These are phyloP conservation scores for Blepharisma japonicum DNA, from an alignment of 73 alveolate genomes.

Conservation along the genomic window DNA sequence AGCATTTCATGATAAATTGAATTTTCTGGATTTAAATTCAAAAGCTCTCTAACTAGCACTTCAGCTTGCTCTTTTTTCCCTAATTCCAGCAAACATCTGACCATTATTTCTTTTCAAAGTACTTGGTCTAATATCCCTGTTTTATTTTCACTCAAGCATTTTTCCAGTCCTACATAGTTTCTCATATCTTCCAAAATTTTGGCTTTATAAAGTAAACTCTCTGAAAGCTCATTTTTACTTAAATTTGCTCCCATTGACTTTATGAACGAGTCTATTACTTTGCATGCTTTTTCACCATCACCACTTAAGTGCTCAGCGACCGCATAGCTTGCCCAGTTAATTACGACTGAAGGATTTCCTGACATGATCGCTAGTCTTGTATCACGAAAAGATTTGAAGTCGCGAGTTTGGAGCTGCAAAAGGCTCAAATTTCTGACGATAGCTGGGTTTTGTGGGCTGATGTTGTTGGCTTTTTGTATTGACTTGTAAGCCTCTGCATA, in stretches of 20 bases:
- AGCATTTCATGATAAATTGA: conserved; percentile 32
- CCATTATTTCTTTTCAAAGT: conserved; percentile 34
- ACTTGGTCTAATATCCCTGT: conserved; percentile 30
- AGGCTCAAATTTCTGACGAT: conserved; percentile 76
- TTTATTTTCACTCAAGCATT: conserved; percentile 31
- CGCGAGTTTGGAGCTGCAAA: conserved; percentile 70
- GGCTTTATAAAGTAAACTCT: conserved; percentile 47
- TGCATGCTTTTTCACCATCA: conserved; percentile 58
- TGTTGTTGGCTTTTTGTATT: conserved; percentile 59
- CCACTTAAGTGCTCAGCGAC: conserved; percentile 64
- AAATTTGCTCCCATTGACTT: conserved; percentile 30
- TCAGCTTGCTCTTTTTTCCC: conserved; percentile 55
- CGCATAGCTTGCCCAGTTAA: conserved; percentile 72
- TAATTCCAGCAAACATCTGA: background rate
- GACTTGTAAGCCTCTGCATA: conserved; percentile 78
- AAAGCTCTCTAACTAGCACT: conserved; percentile 35
- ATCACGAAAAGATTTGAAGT: conserved; percentile 67
- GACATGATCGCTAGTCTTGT: conserved; percentile 59
- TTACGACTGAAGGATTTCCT: conserved; percentile 50
- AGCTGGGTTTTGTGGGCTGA: conserved; percentile 65
- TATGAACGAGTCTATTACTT: conserved; percentile 37
- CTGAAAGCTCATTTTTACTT: conserved; percentile 42
- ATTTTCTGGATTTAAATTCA: conserved; percentile 37
- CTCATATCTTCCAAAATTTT: conserved; percentile 40
- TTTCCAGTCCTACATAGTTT: conserved; percentile 34